These are phyloP conservation scores for Austroboletus novae-zelandiae DNA, from an alignment of 1,284 basidiomycete genomes.

Conservation along the genomic window DNA sequence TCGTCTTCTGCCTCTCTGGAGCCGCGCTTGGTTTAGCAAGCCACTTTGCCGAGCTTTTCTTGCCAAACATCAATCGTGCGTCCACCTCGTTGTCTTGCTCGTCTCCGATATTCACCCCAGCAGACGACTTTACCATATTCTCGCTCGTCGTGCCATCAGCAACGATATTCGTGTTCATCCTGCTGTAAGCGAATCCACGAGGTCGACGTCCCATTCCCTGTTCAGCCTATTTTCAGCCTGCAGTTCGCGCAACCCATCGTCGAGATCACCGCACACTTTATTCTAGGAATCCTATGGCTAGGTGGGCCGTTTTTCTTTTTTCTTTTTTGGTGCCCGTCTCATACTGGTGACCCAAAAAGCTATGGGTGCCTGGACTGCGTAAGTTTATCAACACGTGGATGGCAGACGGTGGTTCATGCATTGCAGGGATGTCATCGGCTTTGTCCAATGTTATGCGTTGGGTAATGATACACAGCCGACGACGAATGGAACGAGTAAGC, in stretches of 20 bases:
- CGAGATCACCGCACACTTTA: slow-evolving; percentile 54
- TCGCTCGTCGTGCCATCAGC: slow-evolving; percentile 59
- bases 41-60: slow-evolving; percentile 63
- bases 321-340: slow-evolving; percentile 3
- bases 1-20: slow-evolving; percentile 57
- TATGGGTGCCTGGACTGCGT: slow-evolving; percentile 74
- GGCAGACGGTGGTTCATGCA: slow-evolving; percentile 4
- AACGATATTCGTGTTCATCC: slow-evolving; percentile 57
- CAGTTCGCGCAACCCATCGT: slow-evolving; percentile 67
- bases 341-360: slow-evolving; percentile 38
- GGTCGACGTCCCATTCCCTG: background rate
- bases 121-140: slow-evolving; percentile 70
- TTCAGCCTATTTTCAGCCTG: slow-evolving; percentile 39
- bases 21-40: slow-evolving; percentile 65
- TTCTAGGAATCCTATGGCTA: slow-evolving; percentile 65
- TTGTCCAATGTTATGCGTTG: slow-evolving; percentile 59
- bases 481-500: slow-evolving; percentile 54
- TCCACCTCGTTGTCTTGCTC: slow-evolving; percentile 10
- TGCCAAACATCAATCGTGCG: slow-evolving; percentile 62
- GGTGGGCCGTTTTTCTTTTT: slow-evolving; percentile 39
- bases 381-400: slow-evolving; percentile 27
- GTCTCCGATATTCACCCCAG: background rate
- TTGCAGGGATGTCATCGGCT: slow-evolving; percentile 65
- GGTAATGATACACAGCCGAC: slow-evolving; percentile 46
- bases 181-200: slow-evolving; percentile 41